These are phyloP conservation scores for Plasmodium sp. DNA, from an alignment of 169 alveolate genomes.

Conservation along the genomic window DNA sequence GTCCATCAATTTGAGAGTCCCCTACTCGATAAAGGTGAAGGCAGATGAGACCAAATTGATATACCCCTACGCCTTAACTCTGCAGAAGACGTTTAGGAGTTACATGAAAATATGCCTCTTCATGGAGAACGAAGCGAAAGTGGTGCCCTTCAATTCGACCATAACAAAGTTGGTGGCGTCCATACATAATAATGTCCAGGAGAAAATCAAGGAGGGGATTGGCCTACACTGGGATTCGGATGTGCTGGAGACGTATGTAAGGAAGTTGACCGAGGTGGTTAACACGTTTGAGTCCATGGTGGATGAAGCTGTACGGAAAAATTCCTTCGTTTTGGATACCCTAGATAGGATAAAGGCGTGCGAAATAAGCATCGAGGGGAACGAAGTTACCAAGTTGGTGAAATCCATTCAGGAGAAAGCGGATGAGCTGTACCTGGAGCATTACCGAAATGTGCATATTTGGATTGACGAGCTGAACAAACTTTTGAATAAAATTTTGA, in stretches of 20 bases:
- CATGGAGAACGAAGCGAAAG: conserved; percentile 66
- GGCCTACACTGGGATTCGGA: conserved; percentile 81
- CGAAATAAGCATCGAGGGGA: conserved; percentile 22
- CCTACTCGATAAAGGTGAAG: conserved; percentile 90
- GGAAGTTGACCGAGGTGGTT: conserved; percentile 75
- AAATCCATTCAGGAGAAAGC: conserved; percentile 84
- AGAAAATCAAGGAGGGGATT: conserved; percentile 78
- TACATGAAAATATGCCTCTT: conserved; percentile 78
- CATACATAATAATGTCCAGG: conserved; percentile 71
- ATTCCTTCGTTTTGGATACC: conserved; percentile 57
- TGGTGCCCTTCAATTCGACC: conserved; percentile 42
- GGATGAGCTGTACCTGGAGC: conserved; percentile 86
- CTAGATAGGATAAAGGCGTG: conserved; percentile 59
- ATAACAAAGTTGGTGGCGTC: conserved; percentile 59
- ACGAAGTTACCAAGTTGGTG: conserved; percentile 27
- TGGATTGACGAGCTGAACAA: conserved; percentile 91
- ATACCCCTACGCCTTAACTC: conserved; percentile 89
- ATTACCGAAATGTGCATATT: conserved; percentile 86
- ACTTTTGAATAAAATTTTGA: conserved; percentile 86
- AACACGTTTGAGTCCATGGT: conserved; percentile 80
- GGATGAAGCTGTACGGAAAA: conserved; percentile 76
- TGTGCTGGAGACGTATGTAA: conserved; percentile 76
- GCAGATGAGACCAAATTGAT: conserved; percentile 93
- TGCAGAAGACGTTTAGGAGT: conserved; percentile 90
- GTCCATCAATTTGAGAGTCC: conserved; percentile 88